A percentile compares a stretch with the other conserved stretches of the same genome.
Conservation (phyloP, 2,329 filamentous ascomycete genomes). For the Aureobasidium mangrovei region DNA sequence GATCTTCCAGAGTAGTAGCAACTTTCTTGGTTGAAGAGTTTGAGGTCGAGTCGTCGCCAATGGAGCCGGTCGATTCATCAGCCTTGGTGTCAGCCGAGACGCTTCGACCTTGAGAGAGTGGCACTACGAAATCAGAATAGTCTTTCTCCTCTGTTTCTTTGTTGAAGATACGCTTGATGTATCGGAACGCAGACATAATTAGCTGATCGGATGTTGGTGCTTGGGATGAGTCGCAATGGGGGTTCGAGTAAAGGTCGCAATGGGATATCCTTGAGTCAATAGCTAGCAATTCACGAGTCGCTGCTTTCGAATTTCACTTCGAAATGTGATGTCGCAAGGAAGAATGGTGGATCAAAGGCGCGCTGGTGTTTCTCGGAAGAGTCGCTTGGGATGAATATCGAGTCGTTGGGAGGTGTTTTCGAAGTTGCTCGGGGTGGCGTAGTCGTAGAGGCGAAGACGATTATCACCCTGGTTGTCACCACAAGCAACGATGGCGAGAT, state of each 20-base stretch:
- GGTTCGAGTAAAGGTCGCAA: neutral
- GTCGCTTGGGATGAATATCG: neutral
- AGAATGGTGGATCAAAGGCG: neutral
- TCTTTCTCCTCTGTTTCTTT: neutral
- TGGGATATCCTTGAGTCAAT: neutral
- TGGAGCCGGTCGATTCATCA: neutral
- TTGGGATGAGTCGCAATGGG: neutral
- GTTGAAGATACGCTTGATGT: constrained; percentile 3
- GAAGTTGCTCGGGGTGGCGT: neutral
- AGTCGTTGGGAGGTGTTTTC: neutral
- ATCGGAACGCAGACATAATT: neutral
- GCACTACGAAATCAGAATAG: neutral
- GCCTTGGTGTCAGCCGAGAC: neutral
- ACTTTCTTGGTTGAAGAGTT: neutral
- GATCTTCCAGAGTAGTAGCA: constrained; percentile 52
- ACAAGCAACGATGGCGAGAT: constrained; percentile 3
- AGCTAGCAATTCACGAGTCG: constrained; percentile 8
- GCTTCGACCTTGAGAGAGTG: neutral
- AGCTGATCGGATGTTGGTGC: neutral
- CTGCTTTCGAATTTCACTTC: constrained; percentile 5
- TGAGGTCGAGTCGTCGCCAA: constrained; percentile 1
- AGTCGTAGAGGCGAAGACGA: constrained; percentile 5
- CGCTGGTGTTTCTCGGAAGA: neutral
- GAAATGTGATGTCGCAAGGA: constrained; percentile 12
- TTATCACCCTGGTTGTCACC: neutral